phyloP scores from a whole-genome alignment of 2,329 filamentous ascomycete genomes.

The Alternaria solani region DNA sequence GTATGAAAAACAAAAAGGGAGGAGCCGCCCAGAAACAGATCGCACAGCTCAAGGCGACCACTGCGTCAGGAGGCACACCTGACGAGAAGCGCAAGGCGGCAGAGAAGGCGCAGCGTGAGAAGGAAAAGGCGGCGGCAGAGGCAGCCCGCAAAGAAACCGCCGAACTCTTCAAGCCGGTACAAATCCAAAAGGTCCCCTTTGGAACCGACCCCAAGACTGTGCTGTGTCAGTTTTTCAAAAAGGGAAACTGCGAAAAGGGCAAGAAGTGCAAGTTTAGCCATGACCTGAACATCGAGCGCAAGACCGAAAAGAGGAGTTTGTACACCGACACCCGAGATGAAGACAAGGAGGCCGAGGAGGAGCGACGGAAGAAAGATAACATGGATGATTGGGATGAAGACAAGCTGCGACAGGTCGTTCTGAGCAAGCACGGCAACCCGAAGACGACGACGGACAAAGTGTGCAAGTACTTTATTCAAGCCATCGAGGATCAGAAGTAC shows the following conservation, averaged over 20 bases:
- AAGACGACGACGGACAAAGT: conserved; percentile 96
- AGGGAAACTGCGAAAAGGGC: conserved; percentile 94
- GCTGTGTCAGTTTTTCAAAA: conserved; percentile 95
- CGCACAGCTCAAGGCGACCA: conserved; percentile 75
- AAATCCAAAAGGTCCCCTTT: conserved; percentile 97
- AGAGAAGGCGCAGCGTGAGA: conserved; percentile 72
- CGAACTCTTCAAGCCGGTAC: conserved; percentile 87
- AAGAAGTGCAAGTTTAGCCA: conserved; percentile 97
- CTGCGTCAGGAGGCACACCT: conserved; percentile 70
- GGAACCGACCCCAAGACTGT: conserved; percentile 98
- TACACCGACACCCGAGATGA: conserved; percentile 84
- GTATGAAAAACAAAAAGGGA: conserved; percentile 99
- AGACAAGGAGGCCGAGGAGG: conserved; percentile 74
- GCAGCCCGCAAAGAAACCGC: conserved; percentile 81
- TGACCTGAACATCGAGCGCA: conserved; percentile 86
- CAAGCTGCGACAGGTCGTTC: conserved; percentile 86
- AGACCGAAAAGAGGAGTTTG: conserved; percentile 88
- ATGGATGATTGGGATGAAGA: conserved; percentile 99
- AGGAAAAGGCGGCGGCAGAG: conserved; percentile 91
- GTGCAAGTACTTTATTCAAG: conserved; percentile 97
- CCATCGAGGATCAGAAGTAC: conserved; percentile 98
- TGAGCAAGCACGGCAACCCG: conserved; percentile 98
- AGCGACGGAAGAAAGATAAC: conserved; percentile 86
- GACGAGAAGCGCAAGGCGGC: conserved; percentile 85
- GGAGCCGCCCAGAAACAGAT: conserved; percentile 89